Conservation (phyloP, 2,329 filamentous ascomycete genomes). For the Periconia digitata region DNA sequence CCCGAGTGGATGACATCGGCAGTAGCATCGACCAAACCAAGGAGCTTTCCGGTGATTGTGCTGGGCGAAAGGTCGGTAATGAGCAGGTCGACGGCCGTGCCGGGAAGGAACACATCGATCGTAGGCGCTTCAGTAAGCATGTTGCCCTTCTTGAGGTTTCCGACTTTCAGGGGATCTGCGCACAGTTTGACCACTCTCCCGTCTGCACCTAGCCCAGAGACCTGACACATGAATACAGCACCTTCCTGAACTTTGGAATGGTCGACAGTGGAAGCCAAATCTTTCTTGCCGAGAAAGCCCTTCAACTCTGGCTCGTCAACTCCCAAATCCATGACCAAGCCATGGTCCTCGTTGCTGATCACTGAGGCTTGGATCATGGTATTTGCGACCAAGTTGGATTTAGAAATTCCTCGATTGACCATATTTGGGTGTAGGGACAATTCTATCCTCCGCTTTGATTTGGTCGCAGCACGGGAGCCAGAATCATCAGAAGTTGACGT, state of each 20-base stretch:
- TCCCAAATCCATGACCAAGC: constrained; percentile 89
- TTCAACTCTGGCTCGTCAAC: constrained; percentile 67
- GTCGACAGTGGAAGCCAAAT: constrained; percentile 68
- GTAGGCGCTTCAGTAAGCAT: constrained; percentile 76
- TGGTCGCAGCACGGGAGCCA: constrained; percentile 52
- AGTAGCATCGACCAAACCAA: constrained; percentile 88
- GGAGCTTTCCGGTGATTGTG: constrained; percentile 85
- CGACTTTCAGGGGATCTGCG: constrained; percentile 69
- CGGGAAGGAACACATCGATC: constrained; percentile 87
- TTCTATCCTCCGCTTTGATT: constrained; percentile 79
- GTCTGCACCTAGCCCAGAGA: constrained; percentile 72
- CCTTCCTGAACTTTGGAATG: constrained; percentile 76
- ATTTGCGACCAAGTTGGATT: constrained; percentile 73
- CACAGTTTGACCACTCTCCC: constrained; percentile 87
- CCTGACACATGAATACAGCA: constrained; percentile 79
- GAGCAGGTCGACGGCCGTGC: constrained; percentile 84
- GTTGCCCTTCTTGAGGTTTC: constrained; percentile 65
- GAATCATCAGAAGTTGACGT: constrained; percentile 72
- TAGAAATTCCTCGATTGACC: constrained; percentile 73
- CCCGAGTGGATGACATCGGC: constrained; percentile 91
- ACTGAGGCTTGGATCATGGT: constrained; percentile 85
- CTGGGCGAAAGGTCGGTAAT: constrained; percentile 72
- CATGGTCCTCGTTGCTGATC: constrained; percentile 91
- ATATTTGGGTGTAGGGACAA: constrained; percentile 79
- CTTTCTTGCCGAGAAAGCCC: constrained; percentile 84